phyloP scores from a whole-genome alignment of 164 flowering plant genomes.

The Vitis amurensis region DNA sequence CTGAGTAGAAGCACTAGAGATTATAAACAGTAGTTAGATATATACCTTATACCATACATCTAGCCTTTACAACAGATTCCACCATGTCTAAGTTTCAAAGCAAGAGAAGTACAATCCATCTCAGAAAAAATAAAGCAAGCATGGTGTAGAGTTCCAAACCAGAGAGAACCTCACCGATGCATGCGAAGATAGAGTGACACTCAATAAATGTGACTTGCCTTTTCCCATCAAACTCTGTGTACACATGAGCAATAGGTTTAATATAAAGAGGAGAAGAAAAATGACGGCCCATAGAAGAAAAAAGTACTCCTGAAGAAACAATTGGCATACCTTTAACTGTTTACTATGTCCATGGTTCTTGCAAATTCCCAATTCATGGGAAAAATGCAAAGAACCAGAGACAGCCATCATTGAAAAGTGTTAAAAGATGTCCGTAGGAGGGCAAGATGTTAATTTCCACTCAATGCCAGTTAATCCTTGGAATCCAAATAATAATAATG shows the following conservation, averaged over 20 bases:
- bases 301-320: neutral
- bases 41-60: no score
- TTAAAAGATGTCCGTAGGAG: neutral
- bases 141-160: slow-evolving; percentile 1
- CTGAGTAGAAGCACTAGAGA: no score
- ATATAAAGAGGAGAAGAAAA: neutral
- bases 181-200: slow-evolving; percentile 33
- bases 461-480: neutral
- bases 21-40: no score
- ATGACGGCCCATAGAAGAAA: neutral
- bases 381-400: slow-evolving; percentile 58
- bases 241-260: neutral
- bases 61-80: no score
- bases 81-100: no score
- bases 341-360: slow-evolving; percentile 28
- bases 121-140: neutral
- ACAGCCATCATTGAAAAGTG: slow-evolving; percentile 39
- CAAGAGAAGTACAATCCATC: no score
- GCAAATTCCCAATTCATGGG: slow-evolving; percentile 57
- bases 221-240: slow-evolving; percentile 36
- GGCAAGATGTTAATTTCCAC: slow-evolving; percentile 1
- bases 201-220: slow-evolving; percentile 26
- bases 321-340: slow-evolving; percentile 39
- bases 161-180: slow-evolving; percentile 40
- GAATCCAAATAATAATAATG: neutral